These are phyloP conservation scores for Neovahlkampfia damariscottae DNA, from an alignment of 78 protist genomes.

Conservation along the genomic window DNA sequence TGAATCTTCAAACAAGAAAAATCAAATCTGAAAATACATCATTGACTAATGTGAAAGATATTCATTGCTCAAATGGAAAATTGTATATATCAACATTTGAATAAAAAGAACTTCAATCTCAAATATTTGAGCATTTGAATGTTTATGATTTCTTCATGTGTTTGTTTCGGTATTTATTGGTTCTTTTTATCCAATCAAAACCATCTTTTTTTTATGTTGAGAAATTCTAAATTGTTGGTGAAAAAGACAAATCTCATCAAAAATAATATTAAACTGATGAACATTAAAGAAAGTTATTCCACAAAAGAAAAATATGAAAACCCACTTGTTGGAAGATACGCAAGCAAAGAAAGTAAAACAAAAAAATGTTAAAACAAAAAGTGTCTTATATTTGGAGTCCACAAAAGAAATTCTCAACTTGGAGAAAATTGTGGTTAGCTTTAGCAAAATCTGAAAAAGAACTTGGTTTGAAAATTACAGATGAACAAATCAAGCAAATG, in stretches of 20 bases:
- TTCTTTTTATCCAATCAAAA: not conserved
- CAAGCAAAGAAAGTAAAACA: conserved; percentile 12
- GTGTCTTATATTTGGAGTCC: conserved; percentile 10
- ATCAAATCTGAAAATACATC: too few relatives aligned
- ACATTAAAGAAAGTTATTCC: too few relatives aligned
- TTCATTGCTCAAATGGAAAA: too few relatives aligned
- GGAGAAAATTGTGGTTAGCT: conserved; percentile 29
- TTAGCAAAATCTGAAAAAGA: conserved; percentile 21
- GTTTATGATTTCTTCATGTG: not conserved
- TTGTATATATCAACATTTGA: too few relatives aligned
- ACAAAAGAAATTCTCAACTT: conserved; percentile 10
- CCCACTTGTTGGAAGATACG: conserved; percentile 27
- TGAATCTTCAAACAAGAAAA: too few relatives aligned
- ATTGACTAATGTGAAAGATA: too few relatives aligned
- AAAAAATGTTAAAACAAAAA: too few relatives aligned
- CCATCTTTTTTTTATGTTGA: not conserved
- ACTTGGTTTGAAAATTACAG: conserved; percentile 29
- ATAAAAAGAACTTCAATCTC: not conserved
- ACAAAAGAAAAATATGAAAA: conserved; percentile 8
- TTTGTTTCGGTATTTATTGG: not conserved
- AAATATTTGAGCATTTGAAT: not conserved
- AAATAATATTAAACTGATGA: too few relatives aligned
- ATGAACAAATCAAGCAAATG: conserved; percentile 33
- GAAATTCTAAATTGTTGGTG: too few relatives aligned
- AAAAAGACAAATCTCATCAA: too few relatives aligned